Conservation (phyloP, 495 filamentous ascomycete species). For the Lasiosphaeriaceae sp. region DNA sequence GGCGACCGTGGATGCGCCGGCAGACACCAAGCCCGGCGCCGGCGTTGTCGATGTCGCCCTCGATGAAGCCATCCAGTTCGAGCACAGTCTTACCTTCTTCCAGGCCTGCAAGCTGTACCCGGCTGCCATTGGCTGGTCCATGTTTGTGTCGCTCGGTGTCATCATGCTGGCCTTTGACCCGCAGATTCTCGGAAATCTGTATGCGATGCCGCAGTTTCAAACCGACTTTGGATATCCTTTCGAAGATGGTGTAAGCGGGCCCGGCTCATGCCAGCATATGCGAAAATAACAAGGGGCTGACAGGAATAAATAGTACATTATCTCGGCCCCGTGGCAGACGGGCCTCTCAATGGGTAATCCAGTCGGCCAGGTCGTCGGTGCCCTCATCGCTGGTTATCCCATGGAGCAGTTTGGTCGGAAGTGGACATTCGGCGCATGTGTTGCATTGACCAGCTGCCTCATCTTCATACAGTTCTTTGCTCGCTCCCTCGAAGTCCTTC, state of each 20-base stretch:
- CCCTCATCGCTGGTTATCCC: constrained; percentile 43
- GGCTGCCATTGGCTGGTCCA: constrained; percentile 39
- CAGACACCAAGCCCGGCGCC: constrained; percentile 15
- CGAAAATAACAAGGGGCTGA: not conserved
- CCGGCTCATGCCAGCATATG: not conserved
- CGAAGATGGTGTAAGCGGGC: constrained; percentile 27
- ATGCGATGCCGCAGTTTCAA: constrained; percentile 42
- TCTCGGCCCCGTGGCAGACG: constrained; percentile 44
- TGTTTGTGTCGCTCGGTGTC: constrained; percentile 40
- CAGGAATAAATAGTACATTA: constrained; percentile 12
- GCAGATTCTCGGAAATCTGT: constrained; percentile 42
- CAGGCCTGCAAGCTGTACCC: constrained; percentile 37
- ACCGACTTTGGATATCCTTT: constrained; percentile 39
- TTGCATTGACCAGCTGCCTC: constrained; percentile 40
- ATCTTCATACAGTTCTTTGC: constrained; percentile 60
- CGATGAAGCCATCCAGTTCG: constrained; percentile 29
- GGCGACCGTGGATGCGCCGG: constrained; percentile 8
- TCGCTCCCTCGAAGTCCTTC: constrained; percentile 36
- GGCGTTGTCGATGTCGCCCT: constrained; percentile 17
- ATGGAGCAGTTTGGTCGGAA: constrained; percentile 44
- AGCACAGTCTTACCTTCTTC: constrained; percentile 31
- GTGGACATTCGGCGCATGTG: constrained; percentile 39
- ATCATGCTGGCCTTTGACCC: constrained; percentile 46
- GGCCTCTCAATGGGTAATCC: constrained; percentile 44
- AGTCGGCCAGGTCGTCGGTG: constrained; percentile 44